Evolutionary conservation across 148 eudicot species (phyloP), one percentile per base, ranked within the genome.

Genomic region (Nyssa sinensis): DNA sequence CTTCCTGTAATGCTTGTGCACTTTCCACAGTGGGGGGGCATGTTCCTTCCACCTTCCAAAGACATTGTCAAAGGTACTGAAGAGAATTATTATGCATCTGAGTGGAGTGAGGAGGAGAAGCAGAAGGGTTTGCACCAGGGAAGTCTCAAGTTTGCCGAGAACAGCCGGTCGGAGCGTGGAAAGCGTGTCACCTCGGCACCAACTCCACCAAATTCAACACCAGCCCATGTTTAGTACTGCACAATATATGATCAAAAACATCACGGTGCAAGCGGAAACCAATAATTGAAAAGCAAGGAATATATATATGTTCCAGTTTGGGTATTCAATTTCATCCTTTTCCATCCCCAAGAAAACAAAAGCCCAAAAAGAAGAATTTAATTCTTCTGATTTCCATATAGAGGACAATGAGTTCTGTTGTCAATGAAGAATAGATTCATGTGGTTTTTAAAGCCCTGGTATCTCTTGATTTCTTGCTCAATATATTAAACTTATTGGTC

Each of bases 1-100:
- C 66, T 88, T 3, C 89, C 91, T 0, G 83, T 84, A 58, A 23
- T 69, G 6, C 23, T 84, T 17, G 58, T 88, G 37, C 86, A 88
- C 66, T 88, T 88, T 64, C 89, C 91, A 16, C 91, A 86, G 37
- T 86, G 91, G 91, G 91, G 91, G 0, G 74, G 89, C 62, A 86
- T 86, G 89, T 82, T 86, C 32, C 25, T 79, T 0, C 82, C 84
- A 3, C 76, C 88, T 7, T 21, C 74, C 0, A 73, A 77, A 35
- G 65, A 70, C 51, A 60, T 13, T 0, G 44, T 71, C 7, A 29
- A 37, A 29, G 71, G 66, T 25, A 31, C 67, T 1, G 91, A 88
- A 70, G 88, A 83, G 60, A 13, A 28, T 3, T 88, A 85, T 61
- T 88, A 85, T 10, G 81, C 35, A 7, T 61, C 87, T 0, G 91